These are phyloP conservation scores for Cyberlindnera samutprakarnensis DNA, from an alignment of 805 yeast species.

Conservation along the genomic window DNA sequence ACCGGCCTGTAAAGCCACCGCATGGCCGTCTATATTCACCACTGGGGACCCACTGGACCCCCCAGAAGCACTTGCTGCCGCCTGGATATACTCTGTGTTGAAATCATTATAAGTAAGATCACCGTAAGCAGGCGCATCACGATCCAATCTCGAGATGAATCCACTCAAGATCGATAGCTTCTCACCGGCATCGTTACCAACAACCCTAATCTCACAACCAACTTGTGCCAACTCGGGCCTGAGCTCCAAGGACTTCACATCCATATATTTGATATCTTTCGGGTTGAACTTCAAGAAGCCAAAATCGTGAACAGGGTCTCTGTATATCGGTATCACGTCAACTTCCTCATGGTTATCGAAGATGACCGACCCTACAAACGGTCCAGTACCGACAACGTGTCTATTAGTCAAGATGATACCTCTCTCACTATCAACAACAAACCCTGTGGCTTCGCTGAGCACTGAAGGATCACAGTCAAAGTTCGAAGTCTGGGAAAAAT, in stretches of 20 bases:
- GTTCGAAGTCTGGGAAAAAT: constrained; percentile 77
- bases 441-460: constrained; percentile 91
- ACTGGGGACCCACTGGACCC: constrained; percentile 97
- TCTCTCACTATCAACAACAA: constrained; percentile 74
- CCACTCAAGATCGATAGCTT: constrained; percentile 85
- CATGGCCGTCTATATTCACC: constrained; percentile 81
- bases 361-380: constrained; percentile 84
- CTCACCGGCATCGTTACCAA: constrained; percentile 96
- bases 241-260: constrained; percentile 55
- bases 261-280: constrained; percentile 60
- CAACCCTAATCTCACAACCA: constrained; percentile 91
- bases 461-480: constrained; percentile 81
- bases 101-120: constrained; percentile 83
- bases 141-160: constrained; percentile 67
- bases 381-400: constrained; percentile 95
- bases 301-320: constrained; percentile 95
- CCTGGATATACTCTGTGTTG: constrained; percentile 90
- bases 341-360: constrained; percentile 94
- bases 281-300: constrained; percentile 84
- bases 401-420: constrained; percentile 88
- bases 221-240: constrained; percentile 80
- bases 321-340: constrained; percentile 73
- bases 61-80: constrained; percentile 94
- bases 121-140: constrained; percentile 95
- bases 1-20: constrained; percentile 91